Evolutionary conservation across 495 filamentous ascomycete genomes (phyloP), one percentile per base, ranked within the genome.

Genomic region (Aspergillus asperescens): DNA sequence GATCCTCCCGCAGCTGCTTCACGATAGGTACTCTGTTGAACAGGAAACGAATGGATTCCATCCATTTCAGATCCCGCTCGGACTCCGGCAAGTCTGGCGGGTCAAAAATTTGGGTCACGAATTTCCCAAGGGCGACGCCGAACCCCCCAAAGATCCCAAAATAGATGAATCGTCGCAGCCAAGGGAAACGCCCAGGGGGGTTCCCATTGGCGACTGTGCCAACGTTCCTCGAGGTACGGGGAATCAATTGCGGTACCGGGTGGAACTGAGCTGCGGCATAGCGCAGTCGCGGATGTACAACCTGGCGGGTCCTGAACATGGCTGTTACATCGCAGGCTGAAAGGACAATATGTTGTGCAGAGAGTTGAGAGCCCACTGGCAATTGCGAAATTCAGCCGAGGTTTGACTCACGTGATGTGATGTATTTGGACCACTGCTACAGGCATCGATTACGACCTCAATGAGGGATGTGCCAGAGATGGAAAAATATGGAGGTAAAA

Each of bases 11-110:
- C 24, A 87, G 68, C 20, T 69, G 59, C 50, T 71, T 60, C 18
- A 87, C 80, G 50, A 85, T 61, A 10, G 81, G 77, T 1, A 84
- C 69, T 20, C 68, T 50, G 22, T 74, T 68, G 39, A 65, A n/a
- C n/a, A n/a, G n/a, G n/a, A n/a, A n/a, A n/a, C n/a, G n/a, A n/a
- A n/a, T n/a, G n/a, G n/a, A n/a, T n/a, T n/a, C n/a, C n/a, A n/a
- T n/a, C n/a, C n/a, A n/a, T n/a, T n/a, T n/a, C n/a, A n/a, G n/a
- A n/a, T n/a, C n/a, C n/a, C n/a, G n/a, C n/a, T n/a, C n/a, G n/a
- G 8, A 68, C 59, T n/a, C 67, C 73, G 28, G 69, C 72, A 22
- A 20, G 29, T 38, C 56, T 15, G 71, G 71, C 12, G 54, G 55
- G 20, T 61, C 52, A 25, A 71, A 23, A 31, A 58, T 65, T 28